Base-by-base conservation (phyloP, 2,329 filamentous ascomycete species). In the Teratosphaeria viscida region DNA sequence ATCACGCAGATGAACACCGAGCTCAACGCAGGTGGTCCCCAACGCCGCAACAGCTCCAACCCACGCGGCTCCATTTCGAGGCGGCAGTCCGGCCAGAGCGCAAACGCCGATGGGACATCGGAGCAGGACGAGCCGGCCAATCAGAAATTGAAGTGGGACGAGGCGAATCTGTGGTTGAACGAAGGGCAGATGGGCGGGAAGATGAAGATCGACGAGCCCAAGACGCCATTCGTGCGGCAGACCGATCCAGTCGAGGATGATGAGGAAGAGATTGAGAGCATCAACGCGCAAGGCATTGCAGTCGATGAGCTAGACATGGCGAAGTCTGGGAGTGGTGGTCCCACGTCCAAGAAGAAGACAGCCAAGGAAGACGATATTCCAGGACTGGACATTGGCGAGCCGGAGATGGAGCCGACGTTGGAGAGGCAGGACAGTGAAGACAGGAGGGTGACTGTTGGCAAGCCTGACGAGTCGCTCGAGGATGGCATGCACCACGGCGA, bases 151-250 rank as follows among this genome's bases (percentile, higher is more conserved):
- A 96, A 96, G 78, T 99, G 94, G 94, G 94, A 99, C 74, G 94
- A 99, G 78, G 94, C 90, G 54, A 99, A 99, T 72, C 82, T 99
- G 35, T 99, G 96, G 76, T 82, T 99, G 57, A 94, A 94, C 7
- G 94, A 99, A 77, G 92, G 97, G 75, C 90, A 97, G 76, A 92
- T 89, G 75, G 90, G 86, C 61, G 87, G 88, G 63, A 96, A 92
- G 61, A 99, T 99, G 94, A 99, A 97, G 81, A 99, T 99, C 65
- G 89, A 91, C 66, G 94, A 99, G 78, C 94, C 94, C 62, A 99
- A 99, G 81, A 99, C 94, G 7, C 94, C 94, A 4, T 99, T 92
- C 73, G 94, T 90, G 39, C 88, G 87, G 71, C 90, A 91, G 70
- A 96, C 96, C 75, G 89, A 97, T 71, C 91, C 92, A 4, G 74